These are phyloP conservation scores for Trypanosoma scelopori DNA, from an alignment of 208 protist species.

Conservation along the genomic window DNA sequence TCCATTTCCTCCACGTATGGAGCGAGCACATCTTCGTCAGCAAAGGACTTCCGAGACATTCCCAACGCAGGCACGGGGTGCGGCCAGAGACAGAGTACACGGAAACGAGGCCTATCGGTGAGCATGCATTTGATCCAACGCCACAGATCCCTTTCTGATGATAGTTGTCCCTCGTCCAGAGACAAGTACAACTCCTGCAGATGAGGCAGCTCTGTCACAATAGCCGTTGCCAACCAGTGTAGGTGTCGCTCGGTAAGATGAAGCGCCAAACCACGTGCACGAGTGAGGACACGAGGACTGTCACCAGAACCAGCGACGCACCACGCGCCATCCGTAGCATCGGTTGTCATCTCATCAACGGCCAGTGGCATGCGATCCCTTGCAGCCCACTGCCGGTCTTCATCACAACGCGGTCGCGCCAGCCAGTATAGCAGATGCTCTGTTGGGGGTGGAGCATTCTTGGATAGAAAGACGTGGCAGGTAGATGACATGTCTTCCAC, in stretches of 20 bases:
- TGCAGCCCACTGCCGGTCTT: neutral
- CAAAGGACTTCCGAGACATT: conserved; percentile 3
- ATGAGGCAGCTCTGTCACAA: conserved; percentile 32
- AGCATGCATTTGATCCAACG: conserved; percentile 42
- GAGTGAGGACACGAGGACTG: conserved; percentile 24
- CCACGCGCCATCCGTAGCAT: conserved; percentile 31
- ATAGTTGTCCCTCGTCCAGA: conserved; percentile 33
- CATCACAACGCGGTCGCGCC: neutral
- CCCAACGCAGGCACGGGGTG: neutral
- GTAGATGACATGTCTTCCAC: conserved; percentile 42
- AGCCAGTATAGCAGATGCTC: conserved; percentile 9
- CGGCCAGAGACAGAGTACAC: conserved; percentile 12
- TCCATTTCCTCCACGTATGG: conserved; percentile 14
- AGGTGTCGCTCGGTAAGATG: conserved; percentile 60
- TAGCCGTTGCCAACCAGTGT: conserved; percentile 45
- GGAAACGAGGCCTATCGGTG: neutral
- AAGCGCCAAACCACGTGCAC: conserved; percentile 32
- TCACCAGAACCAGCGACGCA: conserved; percentile 16
- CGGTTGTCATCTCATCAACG: conserved; percentile 17
- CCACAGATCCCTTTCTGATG: conserved; percentile 31
- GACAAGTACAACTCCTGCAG: conserved; percentile 48
- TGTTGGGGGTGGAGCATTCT: conserved; percentile 13
- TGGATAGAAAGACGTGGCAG: conserved; percentile 37
- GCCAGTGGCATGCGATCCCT: conserved; percentile 2
- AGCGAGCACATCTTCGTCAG: conserved; percentile 6